Conservation (phyloP, 345 rosid genomes). For the Schrenkiella parvula region DNA sequence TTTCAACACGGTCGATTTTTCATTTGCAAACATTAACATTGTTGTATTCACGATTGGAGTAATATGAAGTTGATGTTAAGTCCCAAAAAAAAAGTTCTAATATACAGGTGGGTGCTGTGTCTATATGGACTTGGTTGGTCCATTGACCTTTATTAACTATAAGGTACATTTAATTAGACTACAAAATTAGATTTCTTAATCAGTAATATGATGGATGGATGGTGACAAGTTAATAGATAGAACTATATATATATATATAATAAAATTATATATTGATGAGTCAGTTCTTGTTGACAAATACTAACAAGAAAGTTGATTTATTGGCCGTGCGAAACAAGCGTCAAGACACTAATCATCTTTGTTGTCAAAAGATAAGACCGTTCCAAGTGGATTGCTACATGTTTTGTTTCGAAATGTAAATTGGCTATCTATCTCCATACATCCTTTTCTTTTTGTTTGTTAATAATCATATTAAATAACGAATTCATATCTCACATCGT, state of each 20-base stretch:
- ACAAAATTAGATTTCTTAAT: not conserved
- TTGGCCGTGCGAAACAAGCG: conserved; percentile 17
- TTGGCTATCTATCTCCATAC: not conserved
- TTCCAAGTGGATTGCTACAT: not conserved
- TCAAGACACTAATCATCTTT: not conserved
- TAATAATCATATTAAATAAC: not conserved
- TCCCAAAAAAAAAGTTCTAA: too few relatives aligned
- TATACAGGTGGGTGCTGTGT: not conserved
- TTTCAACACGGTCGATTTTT: too few relatives aligned
- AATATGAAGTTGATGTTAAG: too few relatives aligned
- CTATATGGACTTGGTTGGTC: not conserved
- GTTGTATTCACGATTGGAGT: too few relatives aligned
- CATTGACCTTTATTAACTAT: not conserved
- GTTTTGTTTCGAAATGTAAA: not conserved
- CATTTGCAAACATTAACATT: too few relatives aligned
- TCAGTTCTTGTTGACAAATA: conserved; percentile 1
- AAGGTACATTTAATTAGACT: not conserved
- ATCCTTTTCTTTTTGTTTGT: not conserved
- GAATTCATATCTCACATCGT: not conserved
- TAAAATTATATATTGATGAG: not conserved
- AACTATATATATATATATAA: not conserved
- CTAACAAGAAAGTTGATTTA: not conserved
- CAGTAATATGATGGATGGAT: not conserved
- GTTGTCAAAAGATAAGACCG: not conserved
- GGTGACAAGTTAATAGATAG: not conserved